Conservation (phyloP, 208 protist species). For the Wallacemonas sp. region DNA sequence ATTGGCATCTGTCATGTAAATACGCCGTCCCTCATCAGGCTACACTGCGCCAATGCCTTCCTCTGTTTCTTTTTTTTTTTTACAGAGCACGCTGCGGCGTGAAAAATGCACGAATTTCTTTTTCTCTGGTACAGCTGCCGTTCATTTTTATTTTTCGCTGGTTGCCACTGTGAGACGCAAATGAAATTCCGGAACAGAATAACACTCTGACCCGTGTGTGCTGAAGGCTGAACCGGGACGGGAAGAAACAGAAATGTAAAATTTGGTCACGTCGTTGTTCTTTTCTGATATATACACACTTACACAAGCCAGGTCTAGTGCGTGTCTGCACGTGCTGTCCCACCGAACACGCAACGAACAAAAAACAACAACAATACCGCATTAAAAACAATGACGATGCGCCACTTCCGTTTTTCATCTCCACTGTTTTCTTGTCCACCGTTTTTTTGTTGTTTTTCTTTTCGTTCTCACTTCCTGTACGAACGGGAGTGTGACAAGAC, state of each 20-base stretch:
- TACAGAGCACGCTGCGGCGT: not conserved
- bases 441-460: slow-evolving; percentile 27
- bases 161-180: no score
- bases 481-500: no score
- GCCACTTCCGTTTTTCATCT: not conserved
- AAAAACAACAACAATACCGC: no score
- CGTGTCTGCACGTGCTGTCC: slow-evolving; percentile 1
- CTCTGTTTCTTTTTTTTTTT: not conserved
- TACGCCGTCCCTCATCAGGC: slow-evolving; percentile 12
- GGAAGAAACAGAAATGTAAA: not conserved
- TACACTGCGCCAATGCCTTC: no score
- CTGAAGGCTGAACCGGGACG: no score
- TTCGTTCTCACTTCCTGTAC: slow-evolving; percentile 13
- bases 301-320: not conserved
- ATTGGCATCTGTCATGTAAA: slow-evolving; percentile 5
- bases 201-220: no score
- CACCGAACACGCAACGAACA: no score
- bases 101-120: no score
- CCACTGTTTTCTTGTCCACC: not conserved
- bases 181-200: no score
- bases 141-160: no score
- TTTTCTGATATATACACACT: not conserved
- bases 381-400: no score
- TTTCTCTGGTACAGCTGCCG: no score
- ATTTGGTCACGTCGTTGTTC: not conserved